Evolutionary conservation across 2,329 filamentous ascomycete species (phyloP).

Genomic region (Diaporthe amygdali): DNA sequence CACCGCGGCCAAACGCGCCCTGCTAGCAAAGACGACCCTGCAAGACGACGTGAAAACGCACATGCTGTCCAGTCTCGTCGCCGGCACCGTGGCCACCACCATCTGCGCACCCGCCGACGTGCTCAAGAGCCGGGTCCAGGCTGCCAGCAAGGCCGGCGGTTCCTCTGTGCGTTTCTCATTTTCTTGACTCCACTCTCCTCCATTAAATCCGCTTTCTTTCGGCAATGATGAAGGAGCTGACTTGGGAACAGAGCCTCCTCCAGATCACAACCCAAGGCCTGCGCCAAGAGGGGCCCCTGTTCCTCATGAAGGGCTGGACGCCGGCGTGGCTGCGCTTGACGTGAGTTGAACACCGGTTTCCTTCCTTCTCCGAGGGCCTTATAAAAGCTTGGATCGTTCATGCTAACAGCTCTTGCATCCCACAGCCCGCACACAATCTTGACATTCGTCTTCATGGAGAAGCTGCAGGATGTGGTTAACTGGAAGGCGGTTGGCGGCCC

Average conservation of each 20-base stretch:
- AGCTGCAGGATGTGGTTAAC: constrained; percentile 40
- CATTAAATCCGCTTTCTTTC: neutral
- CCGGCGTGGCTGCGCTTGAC: constrained; percentile 50
- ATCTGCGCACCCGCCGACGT: constrained; percentile 51
- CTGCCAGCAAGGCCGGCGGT: constrained; percentile 30
- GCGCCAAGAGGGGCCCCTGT: constrained; percentile 44
- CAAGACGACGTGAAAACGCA: constrained; percentile 47
- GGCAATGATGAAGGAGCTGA: constrained; percentile 13
- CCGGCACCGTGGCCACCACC: constrained; percentile 52
- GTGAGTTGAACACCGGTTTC: constrained; percentile 32
- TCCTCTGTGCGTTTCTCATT: neutral
- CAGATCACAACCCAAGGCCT: constrained; percentile 41
- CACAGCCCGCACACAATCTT: constrained; percentile 48
- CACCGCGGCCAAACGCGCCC: constrained; percentile 40
- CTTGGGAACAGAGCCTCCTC: constrained; percentile 32
- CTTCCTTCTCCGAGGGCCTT: neutral
- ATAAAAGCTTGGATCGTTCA: neutral
- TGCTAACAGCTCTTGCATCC: neutral
- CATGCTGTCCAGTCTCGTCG: constrained; percentile 43
- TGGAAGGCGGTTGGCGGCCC: neutral
- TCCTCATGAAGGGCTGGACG: constrained; percentile 53
- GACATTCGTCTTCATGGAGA: constrained; percentile 52
- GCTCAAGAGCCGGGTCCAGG: constrained; percentile 48
- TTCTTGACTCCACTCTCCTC: no score
- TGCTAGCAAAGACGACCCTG: constrained; percentile 34